phyloP scores from a whole-genome alignment of 148 eudicot genomes.

The Drosera capensis region DNA sequence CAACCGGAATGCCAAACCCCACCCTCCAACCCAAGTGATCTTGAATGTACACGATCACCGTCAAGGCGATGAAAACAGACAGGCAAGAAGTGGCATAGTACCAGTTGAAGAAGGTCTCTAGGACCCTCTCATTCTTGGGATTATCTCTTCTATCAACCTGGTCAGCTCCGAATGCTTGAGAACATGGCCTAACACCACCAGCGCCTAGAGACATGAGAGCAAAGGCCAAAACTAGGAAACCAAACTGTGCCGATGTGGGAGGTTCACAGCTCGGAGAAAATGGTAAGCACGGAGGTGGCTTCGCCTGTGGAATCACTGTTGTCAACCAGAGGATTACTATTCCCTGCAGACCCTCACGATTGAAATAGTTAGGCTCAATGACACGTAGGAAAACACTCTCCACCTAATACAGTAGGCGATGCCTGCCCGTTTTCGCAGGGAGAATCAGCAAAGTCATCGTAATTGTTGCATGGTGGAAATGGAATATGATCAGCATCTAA shows the following conservation, averaged over 20 bases:
- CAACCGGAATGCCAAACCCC: conserved; percentile 49
- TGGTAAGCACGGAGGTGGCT: conserved; percentile 20
- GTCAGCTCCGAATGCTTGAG: conserved; percentile 46
- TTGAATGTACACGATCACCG: conserved; percentile 45
- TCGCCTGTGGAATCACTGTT: conserved; percentile 26
- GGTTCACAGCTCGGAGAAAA: conserved; percentile 12
- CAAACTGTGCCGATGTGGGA: conserved; percentile 13
- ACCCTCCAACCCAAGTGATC: conserved; percentile 50
- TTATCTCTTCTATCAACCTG: conserved; percentile 15
- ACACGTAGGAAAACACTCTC: not conserved
- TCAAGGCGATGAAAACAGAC: conserved; percentile 25
- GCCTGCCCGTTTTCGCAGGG: no score
- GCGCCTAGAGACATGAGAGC: conserved; percentile 38
- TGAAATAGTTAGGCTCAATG: not conserved
- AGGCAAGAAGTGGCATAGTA: conserved; percentile 21
- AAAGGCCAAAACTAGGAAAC: conserved; percentile 19
- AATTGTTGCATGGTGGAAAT: no score
- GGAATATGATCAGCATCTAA: no score
- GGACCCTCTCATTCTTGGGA: conserved; percentile 1
- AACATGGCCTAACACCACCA: conserved; percentile 35
- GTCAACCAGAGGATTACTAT: conserved; percentile 35
- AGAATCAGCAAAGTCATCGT: no score
- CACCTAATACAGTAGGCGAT: not conserved
- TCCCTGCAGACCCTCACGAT: conserved; percentile 12
- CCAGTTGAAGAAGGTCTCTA: conserved; percentile 39